Conservation (phyloP, 2,329 filamentous ascomycete genomes). For the Fusarium agapanthi region DNA sequence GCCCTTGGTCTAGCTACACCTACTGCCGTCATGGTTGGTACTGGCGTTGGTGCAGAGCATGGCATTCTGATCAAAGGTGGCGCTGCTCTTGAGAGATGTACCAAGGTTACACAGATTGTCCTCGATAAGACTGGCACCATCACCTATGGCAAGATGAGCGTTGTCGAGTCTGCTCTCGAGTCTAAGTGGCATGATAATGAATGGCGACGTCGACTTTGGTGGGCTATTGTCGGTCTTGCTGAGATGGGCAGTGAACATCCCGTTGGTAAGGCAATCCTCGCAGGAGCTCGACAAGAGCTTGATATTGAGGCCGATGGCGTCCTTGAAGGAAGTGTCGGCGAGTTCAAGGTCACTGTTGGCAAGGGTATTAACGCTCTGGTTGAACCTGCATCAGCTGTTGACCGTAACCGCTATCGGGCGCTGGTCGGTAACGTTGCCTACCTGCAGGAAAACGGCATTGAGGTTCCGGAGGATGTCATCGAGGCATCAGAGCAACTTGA, state of each 20-base stretch:
- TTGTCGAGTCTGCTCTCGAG: conserved; percentile 75
- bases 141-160: conserved; percentile 94
- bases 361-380: conserved; percentile 85
- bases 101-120: conserved; percentile 88
- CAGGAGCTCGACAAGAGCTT: conserved; percentile 78
- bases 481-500: conserved; percentile 70
- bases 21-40: conserved; percentile 98
- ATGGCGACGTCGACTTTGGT: conserved; percentile 82
- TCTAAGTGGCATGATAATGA: conserved; percentile 74
- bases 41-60: conserved; percentile 93
- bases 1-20: conserved; percentile 95
- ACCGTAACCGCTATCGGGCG: conserved; percentile 78
- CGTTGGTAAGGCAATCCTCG: conserved; percentile 87
- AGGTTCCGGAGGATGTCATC: conserved; percentile 70
- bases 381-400: conserved; percentile 75
- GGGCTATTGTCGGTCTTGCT: conserved; percentile 93
- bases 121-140: conserved; percentile 97
- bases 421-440: conserved; percentile 84
- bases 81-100: conserved; percentile 88
- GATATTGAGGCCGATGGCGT: conserved; percentile 75
- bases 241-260: conserved; percentile 97
- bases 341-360: conserved; percentile 85
- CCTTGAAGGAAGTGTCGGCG: conserved; percentile 83
- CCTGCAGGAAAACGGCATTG: conserved; percentile 74
- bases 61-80: conserved; percentile 98